These are phyloP conservation scores for Halophytophthora batemanensis DNA, from an alignment of 352 stramenopile species.

Conservation along the genomic window DNA sequence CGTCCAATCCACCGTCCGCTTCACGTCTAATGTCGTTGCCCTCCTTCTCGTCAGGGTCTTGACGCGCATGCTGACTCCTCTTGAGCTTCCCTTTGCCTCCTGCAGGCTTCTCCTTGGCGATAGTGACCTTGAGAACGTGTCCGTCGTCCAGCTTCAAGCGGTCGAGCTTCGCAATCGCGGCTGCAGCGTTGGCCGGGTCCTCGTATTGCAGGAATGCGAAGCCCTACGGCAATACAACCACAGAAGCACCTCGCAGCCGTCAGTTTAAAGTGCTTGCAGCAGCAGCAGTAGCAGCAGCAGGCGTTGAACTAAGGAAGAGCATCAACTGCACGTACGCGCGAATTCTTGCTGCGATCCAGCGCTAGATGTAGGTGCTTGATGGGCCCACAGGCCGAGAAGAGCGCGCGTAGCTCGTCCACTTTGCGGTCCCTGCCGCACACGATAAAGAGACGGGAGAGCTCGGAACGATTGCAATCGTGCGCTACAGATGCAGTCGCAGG, in stretches of 20 bases:
- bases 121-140: conserved; percentile 75
- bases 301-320: neutral
- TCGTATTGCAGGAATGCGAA: conserved; percentile 83
- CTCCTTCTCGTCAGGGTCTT: conserved; percentile 32
- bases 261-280: neutral
- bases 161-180: conserved; percentile 65
- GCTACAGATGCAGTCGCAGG: neutral
- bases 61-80: conserved; percentile 51
- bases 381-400: conserved; percentile 56
- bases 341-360: conserved; percentile 77
- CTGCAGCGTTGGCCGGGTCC: conserved; percentile 33
- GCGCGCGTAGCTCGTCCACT: conserved; percentile 52
- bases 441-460: conserved; percentile 58
- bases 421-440: conserved; percentile 67
- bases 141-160: conserved; percentile 59
- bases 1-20: conserved; percentile 25
- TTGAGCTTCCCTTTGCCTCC: conserved; percentile 61
- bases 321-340: conserved; percentile 31
- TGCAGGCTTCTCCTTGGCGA: conserved; percentile 48
- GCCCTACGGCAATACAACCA: conserved; percentile 29
- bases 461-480: conserved; percentile 5
- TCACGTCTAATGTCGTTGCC: conserved; percentile 12
- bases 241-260: neutral
- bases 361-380: conserved; percentile 71
- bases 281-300: neutral